These are phyloP conservation scores for Arthrocladium fulminans DNA, from an alignment of 2,329 filamentous ascomycete species.

Conservation along the genomic window DNA sequence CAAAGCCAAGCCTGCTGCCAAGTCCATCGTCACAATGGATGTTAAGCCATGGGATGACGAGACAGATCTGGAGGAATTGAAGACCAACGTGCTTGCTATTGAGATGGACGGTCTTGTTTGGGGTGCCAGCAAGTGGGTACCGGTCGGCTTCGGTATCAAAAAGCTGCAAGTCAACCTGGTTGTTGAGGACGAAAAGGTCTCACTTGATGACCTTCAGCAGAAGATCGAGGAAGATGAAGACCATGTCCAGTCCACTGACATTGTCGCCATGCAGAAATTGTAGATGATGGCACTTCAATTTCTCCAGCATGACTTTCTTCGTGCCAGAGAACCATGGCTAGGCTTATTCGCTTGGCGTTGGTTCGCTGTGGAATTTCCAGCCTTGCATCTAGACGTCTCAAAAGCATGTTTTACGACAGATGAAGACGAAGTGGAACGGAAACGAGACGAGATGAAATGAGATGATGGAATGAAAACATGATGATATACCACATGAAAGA, in stretches of 20 bases:
- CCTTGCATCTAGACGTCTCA: slow-evolving; percentile 7
- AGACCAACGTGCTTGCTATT: slow-evolving; percentile 70
- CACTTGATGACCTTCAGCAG: slow-evolving; percentile 75
- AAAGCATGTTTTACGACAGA: slow-evolving; percentile 10
- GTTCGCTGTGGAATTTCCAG: not conserved
- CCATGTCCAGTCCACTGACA: slow-evolving; percentile 87
- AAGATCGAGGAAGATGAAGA: slow-evolving; percentile 83
- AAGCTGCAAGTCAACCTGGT: slow-evolving; percentile 99
- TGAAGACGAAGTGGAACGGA: not conserved
- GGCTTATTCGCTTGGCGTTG: slow-evolving; percentile 1
- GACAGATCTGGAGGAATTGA: slow-evolving; percentile 79
- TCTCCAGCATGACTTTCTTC: not conserved
- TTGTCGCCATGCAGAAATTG: slow-evolving; percentile 88
- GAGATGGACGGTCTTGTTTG: slow-evolving; percentile 91
- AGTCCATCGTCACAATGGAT: slow-evolving; percentile 91
- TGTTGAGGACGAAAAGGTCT: slow-evolving; percentile 94
- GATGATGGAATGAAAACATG: not conserved
- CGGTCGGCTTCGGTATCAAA: slow-evolving; percentile 95
- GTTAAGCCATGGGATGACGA: slow-evolving; percentile 99
- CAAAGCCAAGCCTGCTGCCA: slow-evolving; percentile 85
- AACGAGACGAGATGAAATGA: not conserved
- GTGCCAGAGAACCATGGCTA: not conserved
- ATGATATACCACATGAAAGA: not conserved
- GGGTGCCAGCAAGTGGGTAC: slow-evolving; percentile 81
- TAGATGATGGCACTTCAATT: slow-evolving; percentile 41